These are phyloP conservation scores for Orbilia blumenaviensis DNA, from an alignment of 2,329 filamentous ascomycete genomes.

Conservation along the genomic window DNA sequence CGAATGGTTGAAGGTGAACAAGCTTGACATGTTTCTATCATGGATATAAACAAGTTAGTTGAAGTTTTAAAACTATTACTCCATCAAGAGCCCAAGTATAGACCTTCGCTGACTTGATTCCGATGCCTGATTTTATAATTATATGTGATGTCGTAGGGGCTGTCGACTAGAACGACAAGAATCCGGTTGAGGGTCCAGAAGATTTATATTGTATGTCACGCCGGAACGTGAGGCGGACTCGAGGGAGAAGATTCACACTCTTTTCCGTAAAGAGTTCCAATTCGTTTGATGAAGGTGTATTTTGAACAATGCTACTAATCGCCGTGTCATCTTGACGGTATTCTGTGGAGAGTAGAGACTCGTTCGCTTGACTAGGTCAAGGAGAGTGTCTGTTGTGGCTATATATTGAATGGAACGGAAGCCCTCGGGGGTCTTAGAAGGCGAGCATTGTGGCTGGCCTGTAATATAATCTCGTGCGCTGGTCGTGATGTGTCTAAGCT, in stretches of 20 bases:
- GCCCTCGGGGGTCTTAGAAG: constrained; percentile 31
- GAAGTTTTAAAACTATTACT: neutral
- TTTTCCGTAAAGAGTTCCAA: constrained; percentile 53
- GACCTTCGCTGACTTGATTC: constrained; percentile 16
- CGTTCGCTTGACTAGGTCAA: constrained; percentile 50
- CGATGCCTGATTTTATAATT: neutral
- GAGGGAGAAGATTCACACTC: constrained; percentile 17
- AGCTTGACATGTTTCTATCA: constrained; percentile 76
- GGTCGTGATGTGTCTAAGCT: constrained; percentile 1
- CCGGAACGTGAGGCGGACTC: neutral
- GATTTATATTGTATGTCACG: neutral
- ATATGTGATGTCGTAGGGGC: constrained; percentile 1
- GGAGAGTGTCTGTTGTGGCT: constrained; percentile 20
- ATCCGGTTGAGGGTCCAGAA: neutral
- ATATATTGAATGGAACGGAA: constrained; percentile 5
- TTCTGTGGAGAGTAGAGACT: constrained; percentile 46
- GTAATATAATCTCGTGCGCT: neutral
- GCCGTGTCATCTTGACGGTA: constrained; percentile 55
- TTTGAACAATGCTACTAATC: constrained; percentile 52
- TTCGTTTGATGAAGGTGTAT: constrained; percentile 53
- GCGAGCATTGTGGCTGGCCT: constrained; percentile 48
- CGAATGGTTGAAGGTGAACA: constrained; percentile 93
- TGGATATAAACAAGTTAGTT: neutral
- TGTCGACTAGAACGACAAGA: neutral
- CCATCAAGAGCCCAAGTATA: neutral